Conservation (phyloP, 192 early-diverging fungal genomes). For the Coemansia javaensis region DNA sequence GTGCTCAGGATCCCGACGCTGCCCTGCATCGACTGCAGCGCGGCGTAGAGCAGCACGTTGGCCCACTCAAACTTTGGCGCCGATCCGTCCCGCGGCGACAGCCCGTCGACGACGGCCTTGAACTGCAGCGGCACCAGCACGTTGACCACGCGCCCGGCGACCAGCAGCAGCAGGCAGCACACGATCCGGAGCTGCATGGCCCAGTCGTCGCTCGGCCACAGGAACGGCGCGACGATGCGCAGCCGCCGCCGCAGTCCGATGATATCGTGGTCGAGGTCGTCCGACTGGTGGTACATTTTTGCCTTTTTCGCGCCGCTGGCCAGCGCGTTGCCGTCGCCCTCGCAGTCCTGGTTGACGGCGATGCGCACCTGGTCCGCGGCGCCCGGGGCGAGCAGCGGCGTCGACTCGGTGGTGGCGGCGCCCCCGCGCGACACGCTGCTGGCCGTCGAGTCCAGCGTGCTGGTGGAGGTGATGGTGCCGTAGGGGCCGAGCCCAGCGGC, state of each 20-base stretch:
- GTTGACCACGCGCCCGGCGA: conserved; percentile 68
- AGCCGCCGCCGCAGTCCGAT: conserved; percentile 52
- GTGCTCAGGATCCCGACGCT: conserved; percentile 69
- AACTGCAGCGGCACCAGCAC: conserved; percentile 80
- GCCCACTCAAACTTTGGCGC: conserved; percentile 44
- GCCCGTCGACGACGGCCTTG: conserved; percentile 70
- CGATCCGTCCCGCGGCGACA: conserved; percentile 50
- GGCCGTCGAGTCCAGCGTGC: too few species aligned
- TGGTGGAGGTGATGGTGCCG: conserved; percentile 13
- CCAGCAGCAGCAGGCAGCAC: conserved; percentile 63
- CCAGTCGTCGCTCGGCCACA: conserved; percentile 69
- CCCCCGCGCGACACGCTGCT: too few species aligned
- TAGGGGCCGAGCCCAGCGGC: too few species aligned
- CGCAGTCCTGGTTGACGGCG: neutral
- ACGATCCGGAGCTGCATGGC: conserved; percentile 65
- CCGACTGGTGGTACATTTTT: conserved; percentile 49
- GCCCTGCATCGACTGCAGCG: conserved; percentile 49
- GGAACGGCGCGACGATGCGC: conserved; percentile 68
- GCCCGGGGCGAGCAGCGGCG: conserved; percentile 20
- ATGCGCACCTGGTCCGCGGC: neutral
- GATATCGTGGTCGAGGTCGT: conserved; percentile 43
- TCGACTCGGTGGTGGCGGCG: conserved; percentile 12
- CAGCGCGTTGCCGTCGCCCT: conserved; percentile 18
- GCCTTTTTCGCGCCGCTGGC: conserved; percentile 44
- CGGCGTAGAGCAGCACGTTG: conserved; percentile 37